Base-by-base conservation (phyloP, 257 asterid genomes). In the Asclepias syriaca region DNA sequence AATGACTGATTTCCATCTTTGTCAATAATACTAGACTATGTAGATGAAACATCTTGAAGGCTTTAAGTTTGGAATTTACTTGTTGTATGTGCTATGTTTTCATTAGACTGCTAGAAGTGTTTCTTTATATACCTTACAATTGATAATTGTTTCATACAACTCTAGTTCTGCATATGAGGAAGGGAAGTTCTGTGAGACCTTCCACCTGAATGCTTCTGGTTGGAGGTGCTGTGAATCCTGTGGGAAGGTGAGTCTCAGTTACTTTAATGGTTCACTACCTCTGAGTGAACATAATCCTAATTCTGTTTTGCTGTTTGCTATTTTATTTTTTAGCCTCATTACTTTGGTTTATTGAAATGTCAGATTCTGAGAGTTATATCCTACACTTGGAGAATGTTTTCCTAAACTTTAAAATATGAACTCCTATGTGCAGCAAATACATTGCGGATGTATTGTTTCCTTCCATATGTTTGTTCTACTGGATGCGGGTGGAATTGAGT, bases 141-240 rank as follows among this genome's bases (percentile, higher is more conserved):
- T 79, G 56, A 71, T 70, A 22, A 19, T 50, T 15, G n/a, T 40
- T 58, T n/a, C 71, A 34, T 70, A 10, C 27, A 68, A 57, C 48
- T 71, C 64, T 74, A 95, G 99, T 75, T 77, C 90, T 75, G 95
- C 88, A 54, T 95, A 95, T 67, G 96, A 92, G 80, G 96, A 92
- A 48, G 98, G 96, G 51, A 95, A 87, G 53, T 95, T 92, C 79
- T 95, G 99, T 72, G 97, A 92, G 83, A 81, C 90, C 14, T 95
- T 92, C 84, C 99, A 95, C 85, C 68, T 85, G 77, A 87, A 81
- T 79, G 85, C 89, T 81, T 87, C 98, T 75, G 99, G 99, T 77
- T 95, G 99, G 99, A 95, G 99, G 81, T 88, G 96, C 74, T 95
- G 99, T 45, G 98, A 95, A 79, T 90, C 99, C 84, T 95, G 99